phyloP scores from a whole-genome alignment of 2,329 filamentous ascomycete species.

The Fusarium penzigii region DNA sequence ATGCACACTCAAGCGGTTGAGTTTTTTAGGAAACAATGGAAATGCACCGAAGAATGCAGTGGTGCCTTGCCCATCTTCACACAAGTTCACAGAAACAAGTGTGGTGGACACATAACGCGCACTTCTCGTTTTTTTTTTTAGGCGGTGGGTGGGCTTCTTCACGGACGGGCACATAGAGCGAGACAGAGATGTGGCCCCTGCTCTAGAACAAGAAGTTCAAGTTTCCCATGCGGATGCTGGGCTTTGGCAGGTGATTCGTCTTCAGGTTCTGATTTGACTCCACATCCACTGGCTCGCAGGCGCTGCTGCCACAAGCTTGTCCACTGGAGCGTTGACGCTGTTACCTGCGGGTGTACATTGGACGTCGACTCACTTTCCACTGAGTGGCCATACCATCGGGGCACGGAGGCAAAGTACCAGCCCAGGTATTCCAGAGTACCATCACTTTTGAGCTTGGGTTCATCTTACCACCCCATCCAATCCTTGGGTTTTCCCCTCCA shows the following conservation, averaged over 20 bases:
- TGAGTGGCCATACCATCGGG: not conserved
- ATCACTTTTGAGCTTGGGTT: not conserved
- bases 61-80: no score
- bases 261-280: slow-evolving; percentile 7
- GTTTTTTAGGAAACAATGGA: no score
- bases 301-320: not conserved
- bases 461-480: not conserved
- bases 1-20: no score
- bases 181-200: no score
- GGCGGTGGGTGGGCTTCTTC: no score
- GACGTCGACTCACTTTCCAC: not conserved
- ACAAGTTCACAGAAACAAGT: no score
- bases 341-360: not conserved
- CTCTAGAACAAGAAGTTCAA: no score
- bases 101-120: no score
- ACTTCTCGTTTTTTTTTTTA: no score
- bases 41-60: no score
- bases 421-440: not conserved
- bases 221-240: not conserved
- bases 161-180: no score
- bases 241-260: slow-evolving; percentile 10
- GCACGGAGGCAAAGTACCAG: not conserved
- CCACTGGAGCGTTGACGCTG: not conserved
- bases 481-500: not conserved
- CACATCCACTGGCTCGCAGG: slow-evolving; percentile 7